These are phyloP conservation scores for Fraxinus nigra DNA, from an alignment of 305 asterid genomes.

Conservation along the genomic window DNA sequence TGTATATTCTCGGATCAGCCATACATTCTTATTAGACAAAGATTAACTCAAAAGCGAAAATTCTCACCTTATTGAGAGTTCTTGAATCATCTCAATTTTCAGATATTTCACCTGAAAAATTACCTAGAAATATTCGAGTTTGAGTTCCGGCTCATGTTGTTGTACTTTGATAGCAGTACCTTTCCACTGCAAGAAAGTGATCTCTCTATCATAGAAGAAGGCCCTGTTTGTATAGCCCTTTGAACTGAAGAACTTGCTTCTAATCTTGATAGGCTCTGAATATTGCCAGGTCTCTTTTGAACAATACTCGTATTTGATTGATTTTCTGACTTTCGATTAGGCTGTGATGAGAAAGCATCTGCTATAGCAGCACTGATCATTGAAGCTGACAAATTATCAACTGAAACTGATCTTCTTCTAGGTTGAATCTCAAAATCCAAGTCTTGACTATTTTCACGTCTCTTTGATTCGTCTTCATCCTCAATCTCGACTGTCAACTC, in stretches of 20 bases:
- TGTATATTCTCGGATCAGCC: constrained; percentile 39
- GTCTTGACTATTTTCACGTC: not conserved
- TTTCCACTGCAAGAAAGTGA: constrained; percentile 62
- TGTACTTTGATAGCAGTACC: constrained; percentile 35
- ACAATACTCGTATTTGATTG: not conserved
- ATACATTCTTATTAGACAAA: constrained; percentile 14
- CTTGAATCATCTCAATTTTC: constrained; percentile 1
- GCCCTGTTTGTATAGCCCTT: constrained; percentile 22
- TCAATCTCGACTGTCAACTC: constrained; percentile 27
- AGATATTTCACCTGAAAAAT: not conserved
- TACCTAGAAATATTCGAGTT: constrained; percentile 12
- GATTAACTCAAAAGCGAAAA: constrained; percentile 7
- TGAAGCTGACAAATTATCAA: constrained; percentile 42
- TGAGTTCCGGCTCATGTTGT: constrained; percentile 31
- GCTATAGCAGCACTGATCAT: constrained; percentile 27
- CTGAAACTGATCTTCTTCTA: constrained; percentile 55
- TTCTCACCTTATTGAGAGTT: constrained; percentile 28
- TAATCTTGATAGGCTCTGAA: constrained; percentile 19
- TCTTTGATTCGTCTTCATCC: constrained; percentile 17
- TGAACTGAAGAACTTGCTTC: constrained; percentile 27
- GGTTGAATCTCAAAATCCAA: constrained; percentile 30
- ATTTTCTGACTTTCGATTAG: constrained; percentile 21
- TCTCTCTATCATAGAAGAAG: constrained; percentile 40
- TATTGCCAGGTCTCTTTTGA: constrained; percentile 17
- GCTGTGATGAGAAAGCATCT: constrained; percentile 22